Conservation (phyloP, 345 rosid species). For the Bretschneidera sinensis region DNA sequence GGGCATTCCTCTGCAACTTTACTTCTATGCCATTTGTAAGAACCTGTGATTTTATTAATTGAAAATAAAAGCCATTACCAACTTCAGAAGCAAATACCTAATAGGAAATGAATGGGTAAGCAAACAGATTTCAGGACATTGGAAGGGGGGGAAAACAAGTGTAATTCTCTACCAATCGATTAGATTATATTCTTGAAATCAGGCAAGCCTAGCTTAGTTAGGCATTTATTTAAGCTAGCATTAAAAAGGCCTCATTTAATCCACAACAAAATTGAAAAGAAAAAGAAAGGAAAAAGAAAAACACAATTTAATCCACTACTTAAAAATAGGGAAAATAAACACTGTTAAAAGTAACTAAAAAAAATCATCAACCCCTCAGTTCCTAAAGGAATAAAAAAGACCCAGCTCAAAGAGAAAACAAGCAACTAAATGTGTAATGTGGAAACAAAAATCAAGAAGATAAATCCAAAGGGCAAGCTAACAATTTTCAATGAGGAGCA, state of each 20-base stretch:
- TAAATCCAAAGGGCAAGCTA: no score
- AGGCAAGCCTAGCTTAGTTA: not conserved
- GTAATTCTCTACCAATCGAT: no score
- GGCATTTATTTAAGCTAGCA: not conserved
- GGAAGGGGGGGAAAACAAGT: no score
- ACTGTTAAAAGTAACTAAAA: no score
- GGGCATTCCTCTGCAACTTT: conserved; percentile 95
- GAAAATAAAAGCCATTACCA: conserved; percentile 10
- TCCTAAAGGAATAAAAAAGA: no score
- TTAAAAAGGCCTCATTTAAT: no score
- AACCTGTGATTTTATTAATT: conserved; percentile 46
- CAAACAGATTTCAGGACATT: no score
- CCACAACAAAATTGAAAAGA: not conserved
- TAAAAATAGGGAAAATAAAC: not conserved
- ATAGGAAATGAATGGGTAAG: not conserved
- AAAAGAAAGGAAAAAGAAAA: not conserved
- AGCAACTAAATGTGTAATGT: not conserved
- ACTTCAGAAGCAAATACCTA: conserved; percentile 1
- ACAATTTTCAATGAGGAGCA: not conserved
- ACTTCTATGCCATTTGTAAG: conserved; percentile 97
- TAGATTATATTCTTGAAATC: no score
- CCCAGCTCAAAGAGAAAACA: not conserved
- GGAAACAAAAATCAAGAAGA: not conserved
- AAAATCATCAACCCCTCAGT: no score
- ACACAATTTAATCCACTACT: not conserved